A percentile compares a stretch with the other conserved stretches of the same genome.
phyloP scores from a whole-genome alignment of 2,329 filamentous ascomycete species.

The Chrysosporium keratinophilum region DNA sequence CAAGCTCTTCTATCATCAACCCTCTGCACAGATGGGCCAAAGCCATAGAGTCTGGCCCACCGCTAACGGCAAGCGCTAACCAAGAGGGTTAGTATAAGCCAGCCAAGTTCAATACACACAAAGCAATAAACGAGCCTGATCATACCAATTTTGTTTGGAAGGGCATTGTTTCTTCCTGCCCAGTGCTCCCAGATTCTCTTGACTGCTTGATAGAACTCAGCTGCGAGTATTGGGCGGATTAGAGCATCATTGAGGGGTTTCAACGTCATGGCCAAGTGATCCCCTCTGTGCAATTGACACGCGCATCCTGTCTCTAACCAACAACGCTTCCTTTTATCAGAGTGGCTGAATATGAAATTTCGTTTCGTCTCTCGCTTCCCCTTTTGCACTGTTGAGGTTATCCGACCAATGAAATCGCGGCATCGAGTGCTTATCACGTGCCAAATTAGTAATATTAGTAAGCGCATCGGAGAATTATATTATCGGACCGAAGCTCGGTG shows the following conservation, averaged over 20 bases:
- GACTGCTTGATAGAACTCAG: constrained; percentile 43
- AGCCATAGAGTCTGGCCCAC: constrained; percentile 97
- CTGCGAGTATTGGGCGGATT: background rate
- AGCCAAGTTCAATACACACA: background rate
- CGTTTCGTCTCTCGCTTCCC: background rate
- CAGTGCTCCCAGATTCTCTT: constrained; percentile 28
- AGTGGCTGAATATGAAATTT: background rate
- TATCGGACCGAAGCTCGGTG: background rate
- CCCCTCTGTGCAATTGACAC: background rate
- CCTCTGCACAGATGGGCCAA: constrained; percentile 62
- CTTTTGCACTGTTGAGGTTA: background rate
- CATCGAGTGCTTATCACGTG: background rate
- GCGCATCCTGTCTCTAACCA: background rate
- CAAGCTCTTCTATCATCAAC: constrained; percentile 26
- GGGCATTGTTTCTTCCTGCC: constrained; percentile 25
- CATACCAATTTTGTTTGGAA: constrained; percentile 12
- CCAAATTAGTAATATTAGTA: background rate
- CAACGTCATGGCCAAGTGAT: constrained; percentile 3
- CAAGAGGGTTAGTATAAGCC: background rate
- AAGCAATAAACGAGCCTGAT: background rate
- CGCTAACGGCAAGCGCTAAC: constrained; percentile 70
- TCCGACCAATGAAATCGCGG: background rate
- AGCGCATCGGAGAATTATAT: background rate
- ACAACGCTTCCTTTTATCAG: background rate
- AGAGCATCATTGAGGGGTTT: constrained; percentile 26